Conservation (phyloP, 192 early-diverging fungal species). For the Linnemannia exigua region DNA sequence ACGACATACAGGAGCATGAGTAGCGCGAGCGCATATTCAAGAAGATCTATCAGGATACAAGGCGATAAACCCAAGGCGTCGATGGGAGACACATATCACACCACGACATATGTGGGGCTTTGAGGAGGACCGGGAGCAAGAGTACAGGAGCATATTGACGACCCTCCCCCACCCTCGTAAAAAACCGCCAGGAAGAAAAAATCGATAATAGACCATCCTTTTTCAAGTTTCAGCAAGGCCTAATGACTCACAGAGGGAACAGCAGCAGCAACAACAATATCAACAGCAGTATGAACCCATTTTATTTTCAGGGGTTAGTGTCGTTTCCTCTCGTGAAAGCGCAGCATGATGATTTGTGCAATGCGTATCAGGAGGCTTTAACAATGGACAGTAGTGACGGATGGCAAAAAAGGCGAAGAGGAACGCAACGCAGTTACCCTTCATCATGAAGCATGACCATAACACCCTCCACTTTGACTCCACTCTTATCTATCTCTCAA, state of each 20-base stretch:
- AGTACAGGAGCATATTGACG: too few relatives aligned
- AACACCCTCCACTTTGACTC: background rate
- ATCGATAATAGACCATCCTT: slow-evolving; percentile 2
- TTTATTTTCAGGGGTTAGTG: background rate
- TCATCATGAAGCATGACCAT: too few relatives aligned
- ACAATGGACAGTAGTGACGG: too few relatives aligned
- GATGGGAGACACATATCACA: too few relatives aligned
- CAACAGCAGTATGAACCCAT: background rate
- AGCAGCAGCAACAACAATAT: background rate
- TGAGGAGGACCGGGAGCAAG: too few relatives aligned
- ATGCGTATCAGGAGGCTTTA: background rate
- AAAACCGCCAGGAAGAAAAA: background rate
- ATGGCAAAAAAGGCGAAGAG: too few relatives aligned
- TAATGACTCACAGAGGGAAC: background rate
- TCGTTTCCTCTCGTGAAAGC: background rate
- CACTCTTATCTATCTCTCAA: background rate
- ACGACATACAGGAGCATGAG: background rate
- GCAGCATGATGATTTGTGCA: background rate
- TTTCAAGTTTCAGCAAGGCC: background rate
- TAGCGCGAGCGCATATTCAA: too few relatives aligned
- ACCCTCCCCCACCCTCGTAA: background rate
- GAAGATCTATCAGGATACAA: too few relatives aligned
- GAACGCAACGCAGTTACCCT: too few relatives aligned
- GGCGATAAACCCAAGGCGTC: too few relatives aligned
- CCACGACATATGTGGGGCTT: too few relatives aligned